Evolutionary conservation across 2,329 filamentous ascomycete genomes (phyloP).

Genomic region (Aspergillus intermedius): DNA sequence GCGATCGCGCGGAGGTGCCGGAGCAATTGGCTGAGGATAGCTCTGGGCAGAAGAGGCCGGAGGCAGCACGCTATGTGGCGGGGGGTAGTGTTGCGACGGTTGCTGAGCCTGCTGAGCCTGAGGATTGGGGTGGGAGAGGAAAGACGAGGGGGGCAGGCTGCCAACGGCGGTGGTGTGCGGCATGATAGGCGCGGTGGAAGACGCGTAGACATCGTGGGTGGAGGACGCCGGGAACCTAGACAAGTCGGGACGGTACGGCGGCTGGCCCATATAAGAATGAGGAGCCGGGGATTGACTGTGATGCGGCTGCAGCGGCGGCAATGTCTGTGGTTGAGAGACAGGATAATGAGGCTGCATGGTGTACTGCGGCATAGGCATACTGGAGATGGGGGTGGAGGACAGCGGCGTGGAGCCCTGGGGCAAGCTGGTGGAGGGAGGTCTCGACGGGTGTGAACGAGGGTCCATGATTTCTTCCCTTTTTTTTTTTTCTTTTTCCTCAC

Average conservation of each 20-base stretch:
- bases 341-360: constrained; percentile 41
- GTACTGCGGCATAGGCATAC: constrained; percentile 43
- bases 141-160: constrained; percentile 37
- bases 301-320: constrained; percentile 42
- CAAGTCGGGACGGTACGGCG: constrained; percentile 37
- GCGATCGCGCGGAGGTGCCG: constrained; percentile 53
- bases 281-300: constrained; percentile 39
- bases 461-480: constrained; percentile 23
- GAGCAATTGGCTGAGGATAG: constrained; percentile 70
- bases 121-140: constrained; percentile 36
- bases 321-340: constrained; percentile 38
- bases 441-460: constrained; percentile 38
- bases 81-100: constrained; percentile 34
- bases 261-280: constrained; percentile 37
- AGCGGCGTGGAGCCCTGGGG: constrained; percentile 40
- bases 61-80: constrained; percentile 52
- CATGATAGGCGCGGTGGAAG: constrained; percentile 36
- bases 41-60: constrained; percentile 60
- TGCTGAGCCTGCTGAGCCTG: constrained; percentile 28
- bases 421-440: constrained; percentile 40
- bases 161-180: constrained; percentile 35
- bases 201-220: constrained; percentile 38
- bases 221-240: constrained; percentile 38
- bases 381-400: constrained; percentile 40
- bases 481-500: too few relatives aligned